A percentile compares a stretch with the other conserved stretches of the same genome.
These are phyloP conservation scores for Heliamphora exappendiculata DNA, from an alignment of 148 eudicot genomes.

Conservation along the genomic window DNA sequence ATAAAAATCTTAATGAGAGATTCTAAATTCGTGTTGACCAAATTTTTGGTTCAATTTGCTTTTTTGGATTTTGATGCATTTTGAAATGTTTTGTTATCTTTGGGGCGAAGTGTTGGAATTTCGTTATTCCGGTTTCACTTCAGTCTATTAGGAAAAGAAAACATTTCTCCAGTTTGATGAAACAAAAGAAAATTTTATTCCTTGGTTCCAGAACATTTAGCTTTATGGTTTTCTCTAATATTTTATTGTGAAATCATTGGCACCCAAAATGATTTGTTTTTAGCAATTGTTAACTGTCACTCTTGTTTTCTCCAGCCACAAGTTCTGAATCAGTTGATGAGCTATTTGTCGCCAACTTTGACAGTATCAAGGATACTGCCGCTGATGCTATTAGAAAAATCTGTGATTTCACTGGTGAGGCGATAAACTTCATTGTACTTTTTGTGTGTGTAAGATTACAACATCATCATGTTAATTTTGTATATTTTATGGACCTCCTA, in stretches of 20 bases:
- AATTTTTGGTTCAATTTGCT: no score
- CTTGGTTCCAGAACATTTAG: no score
- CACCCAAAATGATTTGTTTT: conserved; percentile 21
- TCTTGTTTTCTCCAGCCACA: conserved; percentile 20
- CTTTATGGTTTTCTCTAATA: neutral
- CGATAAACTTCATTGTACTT: neutral
- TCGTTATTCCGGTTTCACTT: no score
- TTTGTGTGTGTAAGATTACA: neutral
- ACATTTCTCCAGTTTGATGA: no score
- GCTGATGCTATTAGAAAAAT: conserved; percentile 47
- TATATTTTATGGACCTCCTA: neutral
- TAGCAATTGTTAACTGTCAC: neutral
- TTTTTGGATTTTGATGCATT: no score
- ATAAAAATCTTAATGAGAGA: no score
- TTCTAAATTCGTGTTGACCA: no score
- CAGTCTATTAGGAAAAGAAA: no score
- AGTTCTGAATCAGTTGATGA: conserved; percentile 68
- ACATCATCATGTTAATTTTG: neutral
- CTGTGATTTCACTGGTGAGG: conserved; percentile 64
- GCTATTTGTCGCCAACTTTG: conserved; percentile 76
- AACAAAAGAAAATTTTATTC: no score
- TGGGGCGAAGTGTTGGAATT: no score
- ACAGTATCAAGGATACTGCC: conserved; percentile 56
- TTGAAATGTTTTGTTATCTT: no score
- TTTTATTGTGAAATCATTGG: neutral